Percentiles rank a stretch among this genome's conserved stretches.
phyloP scores from a whole-genome alignment of 129 eudicot species.

The Calendula officinalis region DNA sequence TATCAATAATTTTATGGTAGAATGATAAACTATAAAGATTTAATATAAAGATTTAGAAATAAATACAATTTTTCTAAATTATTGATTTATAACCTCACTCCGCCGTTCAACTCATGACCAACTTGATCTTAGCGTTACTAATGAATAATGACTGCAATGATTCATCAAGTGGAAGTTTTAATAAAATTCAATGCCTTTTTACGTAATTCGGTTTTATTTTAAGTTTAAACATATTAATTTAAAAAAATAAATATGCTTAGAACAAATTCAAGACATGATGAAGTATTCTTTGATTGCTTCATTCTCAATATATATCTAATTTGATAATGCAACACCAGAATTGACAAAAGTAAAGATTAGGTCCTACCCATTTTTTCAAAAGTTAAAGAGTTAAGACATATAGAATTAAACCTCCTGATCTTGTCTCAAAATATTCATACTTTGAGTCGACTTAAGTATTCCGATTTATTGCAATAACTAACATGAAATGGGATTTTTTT shows the following conservation, averaged over 20 bases:
- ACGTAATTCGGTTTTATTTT: not conserved
- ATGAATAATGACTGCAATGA: too few relatives aligned
- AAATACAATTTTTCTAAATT: too few relatives aligned
- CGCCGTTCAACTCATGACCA: too few relatives aligned
- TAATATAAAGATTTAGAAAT: too few relatives aligned
- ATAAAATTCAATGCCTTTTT: not conserved
- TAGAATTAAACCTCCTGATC: slow-evolving; percentile 19
- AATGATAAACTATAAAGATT: too few relatives aligned
- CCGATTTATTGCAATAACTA: not conserved
- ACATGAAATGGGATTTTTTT: not conserved
- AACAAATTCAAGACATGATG: not conserved
- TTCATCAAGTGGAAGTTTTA: not conserved
- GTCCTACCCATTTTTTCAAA: slow-evolving; percentile 21
- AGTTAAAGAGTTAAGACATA: slow-evolving; percentile 11
- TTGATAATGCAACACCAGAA: slow-evolving; percentile 13
- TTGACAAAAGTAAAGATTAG: slow-evolving; percentile 29
- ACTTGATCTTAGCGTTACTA: too few relatives aligned
- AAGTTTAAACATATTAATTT: not conserved
- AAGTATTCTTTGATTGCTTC: slow-evolving; percentile 17
- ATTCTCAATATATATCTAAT: slow-evolving; percentile 9
- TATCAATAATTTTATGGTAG: too few relatives aligned
- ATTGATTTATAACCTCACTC: too few relatives aligned
- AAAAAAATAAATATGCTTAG: not conserved
- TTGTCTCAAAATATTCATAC: slow-evolving; percentile 14
- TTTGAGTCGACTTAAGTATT: slow-evolving; percentile 15